Percentiles rank a stretch among this genome's conserved stretches.
phyloP scores from a whole-genome alignment of 176 grass and related monocot species.

The Tillandsia leiboldiana region DNA sequence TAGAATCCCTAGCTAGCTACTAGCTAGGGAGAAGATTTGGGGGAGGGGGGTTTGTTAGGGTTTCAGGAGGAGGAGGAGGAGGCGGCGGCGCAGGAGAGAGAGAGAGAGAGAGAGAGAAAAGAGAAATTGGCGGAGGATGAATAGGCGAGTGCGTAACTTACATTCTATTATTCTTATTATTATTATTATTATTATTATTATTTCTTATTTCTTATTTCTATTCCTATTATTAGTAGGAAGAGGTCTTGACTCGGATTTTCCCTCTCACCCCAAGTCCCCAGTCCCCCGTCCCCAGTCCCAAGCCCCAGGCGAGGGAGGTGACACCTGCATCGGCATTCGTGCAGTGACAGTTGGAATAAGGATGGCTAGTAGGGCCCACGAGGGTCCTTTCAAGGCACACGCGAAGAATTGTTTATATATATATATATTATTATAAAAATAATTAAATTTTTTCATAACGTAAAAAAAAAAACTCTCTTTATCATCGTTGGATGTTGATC shows the following conservation, averaged over 20 bases:
- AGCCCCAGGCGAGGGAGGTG: background rate
- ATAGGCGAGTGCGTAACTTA: conserved; percentile 1
- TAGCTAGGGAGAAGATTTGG: background rate
- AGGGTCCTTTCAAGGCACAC: conserved; percentile 11
- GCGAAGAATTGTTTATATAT: conserved; percentile 4
- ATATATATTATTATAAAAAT: no score
- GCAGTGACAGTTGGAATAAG: conserved; percentile 19
- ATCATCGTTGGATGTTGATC: conserved; percentile 8
- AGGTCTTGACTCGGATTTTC: conserved; percentile 16
- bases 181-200: no score
- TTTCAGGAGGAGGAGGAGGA: background rate
- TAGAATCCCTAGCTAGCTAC: background rate
- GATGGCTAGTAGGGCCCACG: background rate
- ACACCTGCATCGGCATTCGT: conserved; percentile 3
- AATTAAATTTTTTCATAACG: background rate
- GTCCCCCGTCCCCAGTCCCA: no score
- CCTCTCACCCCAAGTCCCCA: background rate
- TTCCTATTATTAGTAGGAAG: background rate
- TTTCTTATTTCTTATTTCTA: no score
- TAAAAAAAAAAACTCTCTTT: background rate
- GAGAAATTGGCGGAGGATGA: background rate
- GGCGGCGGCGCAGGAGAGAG: background rate
- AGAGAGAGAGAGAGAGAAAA: background rate
- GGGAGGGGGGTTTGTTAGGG: background rate
- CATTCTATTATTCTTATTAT: background rate